These are phyloP conservation scores for Aegilops umbellulata DNA, from an alignment of 176 grass and related monocot genomes.

Conservation along the genomic window DNA sequence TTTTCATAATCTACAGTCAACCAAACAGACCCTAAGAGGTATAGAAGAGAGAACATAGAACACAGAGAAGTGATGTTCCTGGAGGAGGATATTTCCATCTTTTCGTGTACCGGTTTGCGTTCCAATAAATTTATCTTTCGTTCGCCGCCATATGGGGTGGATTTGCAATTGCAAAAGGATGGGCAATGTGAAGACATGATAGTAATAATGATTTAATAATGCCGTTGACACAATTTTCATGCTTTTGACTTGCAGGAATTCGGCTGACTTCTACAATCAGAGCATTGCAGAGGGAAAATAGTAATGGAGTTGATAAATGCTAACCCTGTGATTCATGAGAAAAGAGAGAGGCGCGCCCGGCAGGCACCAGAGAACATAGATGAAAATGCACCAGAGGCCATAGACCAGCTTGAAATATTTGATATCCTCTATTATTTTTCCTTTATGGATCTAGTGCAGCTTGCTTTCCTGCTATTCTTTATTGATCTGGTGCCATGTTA, in stretches of 20 bases:
- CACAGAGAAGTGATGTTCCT: too few species aligned
- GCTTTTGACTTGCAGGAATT: conserved; percentile 26
- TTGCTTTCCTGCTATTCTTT: conserved; percentile 2
- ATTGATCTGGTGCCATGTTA: neutral
- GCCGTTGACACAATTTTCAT: neutral
- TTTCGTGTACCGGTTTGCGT: too few species aligned
- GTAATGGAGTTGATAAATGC: conserved; percentile 84
- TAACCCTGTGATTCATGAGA: conserved; percentile 78
- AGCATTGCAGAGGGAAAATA: conserved; percentile 33
- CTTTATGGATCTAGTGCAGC: neutral
- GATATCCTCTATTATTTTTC: conserved; percentile 62
- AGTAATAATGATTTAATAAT: neutral
- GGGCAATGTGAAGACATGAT: too few species aligned
- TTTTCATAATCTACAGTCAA: too few species aligned
- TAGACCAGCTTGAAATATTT: conserved; percentile 94
- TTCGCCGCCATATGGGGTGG: too few species aligned
- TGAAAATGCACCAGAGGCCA: conserved; percentile 64
- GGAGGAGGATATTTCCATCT: too few species aligned
- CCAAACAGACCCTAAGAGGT: too few species aligned
- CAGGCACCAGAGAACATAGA: conserved; percentile 42
- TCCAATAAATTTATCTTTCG: too few species aligned
- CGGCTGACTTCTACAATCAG: neutral
- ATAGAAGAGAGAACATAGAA: too few species aligned
- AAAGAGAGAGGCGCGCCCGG: conserved; percentile 53
- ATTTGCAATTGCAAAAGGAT: too few species aligned